Conservation (phyloP, 768 basidiomycete genomes). For the Jaapia argillacea region DNA sequence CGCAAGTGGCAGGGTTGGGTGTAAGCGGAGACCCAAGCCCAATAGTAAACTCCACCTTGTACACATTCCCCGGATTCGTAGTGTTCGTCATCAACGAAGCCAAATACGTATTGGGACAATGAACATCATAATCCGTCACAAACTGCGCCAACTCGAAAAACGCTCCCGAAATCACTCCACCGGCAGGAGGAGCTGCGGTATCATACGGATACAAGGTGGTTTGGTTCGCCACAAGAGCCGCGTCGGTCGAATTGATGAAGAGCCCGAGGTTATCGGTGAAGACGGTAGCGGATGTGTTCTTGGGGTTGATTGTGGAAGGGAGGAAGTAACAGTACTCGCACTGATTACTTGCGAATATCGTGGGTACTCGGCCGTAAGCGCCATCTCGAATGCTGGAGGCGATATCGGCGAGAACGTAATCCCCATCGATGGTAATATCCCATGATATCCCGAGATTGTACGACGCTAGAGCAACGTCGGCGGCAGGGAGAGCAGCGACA, state of each 20-base stretch:
- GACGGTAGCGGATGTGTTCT: slow-evolving; percentile 6
- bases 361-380: slow-evolving; percentile 9
- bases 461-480: slow-evolving; percentile 3
- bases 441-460: slow-evolving; percentile 7
- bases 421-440: slow-evolving; percentile 10
- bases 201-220: slow-evolving; percentile 12
- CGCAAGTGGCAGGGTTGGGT: slow-evolving; percentile 8
- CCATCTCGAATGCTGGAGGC: slow-evolving; percentile 8
- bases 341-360: slow-evolving; percentile 10
- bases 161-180: slow-evolving; percentile 10
- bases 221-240: slow-evolving; percentile 6
- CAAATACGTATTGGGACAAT: slow-evolving; percentile 10
- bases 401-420: slow-evolving; percentile 10
- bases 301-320: slow-evolving; percentile 8
- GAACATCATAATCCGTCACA: slow-evolving; percentile 8
- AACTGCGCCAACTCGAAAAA: slow-evolving; percentile 7
- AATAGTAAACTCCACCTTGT: slow-evolving; percentile 8
- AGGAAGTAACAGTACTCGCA: slow-evolving; percentile 14
- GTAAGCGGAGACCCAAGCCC: slow-evolving; percentile 9
- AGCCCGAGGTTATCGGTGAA: slow-evolving; percentile 1
- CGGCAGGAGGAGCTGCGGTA: slow-evolving; percentile 3
- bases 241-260: slow-evolving; percentile 8
- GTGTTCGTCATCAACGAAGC: slow-evolving; percentile 9
- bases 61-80: slow-evolving; percentile 10
- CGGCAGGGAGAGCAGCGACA: slow-evolving; percentile 6